These are phyloP conservation scores for Withania somnifera DNA, from an alignment of 305 asterid species.

Conservation along the genomic window DNA sequence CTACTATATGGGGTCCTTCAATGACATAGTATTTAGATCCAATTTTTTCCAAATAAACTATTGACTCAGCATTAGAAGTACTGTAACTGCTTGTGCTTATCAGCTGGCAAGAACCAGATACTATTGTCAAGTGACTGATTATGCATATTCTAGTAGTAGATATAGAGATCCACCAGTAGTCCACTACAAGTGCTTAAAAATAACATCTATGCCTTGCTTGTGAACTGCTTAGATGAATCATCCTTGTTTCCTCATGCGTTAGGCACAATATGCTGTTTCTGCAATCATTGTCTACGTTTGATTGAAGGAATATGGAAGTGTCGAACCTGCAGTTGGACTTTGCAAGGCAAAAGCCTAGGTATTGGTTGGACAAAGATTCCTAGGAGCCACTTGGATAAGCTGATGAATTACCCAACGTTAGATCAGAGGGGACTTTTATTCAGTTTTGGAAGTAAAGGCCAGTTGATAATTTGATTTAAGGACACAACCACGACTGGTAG, in stretches of 20 bases:
- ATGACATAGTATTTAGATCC: background rate
- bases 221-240: background rate
- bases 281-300: conserved; percentile 26
- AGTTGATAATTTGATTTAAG: conserved; percentile 26
- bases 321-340: conserved; percentile 80
- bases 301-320: conserved; percentile 96
- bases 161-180: background rate
- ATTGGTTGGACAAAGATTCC: conserved; percentile 47
- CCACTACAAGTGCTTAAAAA: background rate
- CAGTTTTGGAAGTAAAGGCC: conserved; percentile 54
- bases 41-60: background rate
- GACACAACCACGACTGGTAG: conserved; percentile 5
- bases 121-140: background rate
- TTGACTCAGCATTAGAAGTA: background rate
- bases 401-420: conserved; percentile 50
- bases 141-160: background rate
- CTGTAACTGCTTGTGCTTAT: background rate
- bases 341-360: conserved; percentile 44
- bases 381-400: conserved; percentile 50
- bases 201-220: background rate
- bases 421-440: conserved; percentile 12
- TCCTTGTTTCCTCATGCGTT: background rate
- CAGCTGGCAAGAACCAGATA: background rate
- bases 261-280: conserved; percentile 5
- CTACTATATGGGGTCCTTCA: background rate